Evolutionary conservation across 2,329 filamentous ascomycete species (phyloP), one percentile per base, ranked within the genome.

Genomic region (Trichoderma koningiopsis): DNA sequence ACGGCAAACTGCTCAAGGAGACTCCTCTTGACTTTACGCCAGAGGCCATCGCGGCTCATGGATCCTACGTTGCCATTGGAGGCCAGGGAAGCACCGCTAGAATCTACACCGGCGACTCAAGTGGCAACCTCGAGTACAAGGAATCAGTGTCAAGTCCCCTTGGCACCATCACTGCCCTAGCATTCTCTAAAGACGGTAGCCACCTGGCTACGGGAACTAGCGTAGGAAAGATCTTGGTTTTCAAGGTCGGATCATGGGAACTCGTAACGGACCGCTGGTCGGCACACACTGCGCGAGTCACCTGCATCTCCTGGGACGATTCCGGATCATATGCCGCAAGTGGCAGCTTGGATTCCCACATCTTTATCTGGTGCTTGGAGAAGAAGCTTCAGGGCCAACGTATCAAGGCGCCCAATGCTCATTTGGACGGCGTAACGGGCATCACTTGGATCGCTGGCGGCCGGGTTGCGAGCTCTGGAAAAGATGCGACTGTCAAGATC

Each of bases 381-480:
- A 92, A 93, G 77, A 85, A 81, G 71, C 91, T 92, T 75, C 95
- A 95, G 0, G 94, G 93, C 2, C 92, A 92, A 80, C 87, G 95
- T 73, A 87, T 96, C 73, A 95, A 96, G 83, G 91, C 89, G 16
- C 82, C 89, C 27, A 97, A 97, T 77, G 94, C 95, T 61, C 96
- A 99, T 82, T 97, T 97, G 82, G 96, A 98, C 77, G 96, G 96
- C 11, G 94, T 98, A 22, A 93, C 91, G 73, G 95, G 92, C 19
- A 91, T 98, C 19, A 87, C 87, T 14, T 99, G 95, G 94, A 85
- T 92, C 16, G 86, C 85, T 33, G 88, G 86, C 10, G 84, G 84
- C 69, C 92, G 87, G 81, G 85, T 98, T 61, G 89, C 92, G 11
- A 96, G 91, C 74, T 88, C 89, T 5, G 96, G 96, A 57, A 92